Evolutionary conservation across 169 alveolate species (phyloP), one percentile per base, ranked within the genome.

Genomic region (Plasmodium adleri): DNA sequence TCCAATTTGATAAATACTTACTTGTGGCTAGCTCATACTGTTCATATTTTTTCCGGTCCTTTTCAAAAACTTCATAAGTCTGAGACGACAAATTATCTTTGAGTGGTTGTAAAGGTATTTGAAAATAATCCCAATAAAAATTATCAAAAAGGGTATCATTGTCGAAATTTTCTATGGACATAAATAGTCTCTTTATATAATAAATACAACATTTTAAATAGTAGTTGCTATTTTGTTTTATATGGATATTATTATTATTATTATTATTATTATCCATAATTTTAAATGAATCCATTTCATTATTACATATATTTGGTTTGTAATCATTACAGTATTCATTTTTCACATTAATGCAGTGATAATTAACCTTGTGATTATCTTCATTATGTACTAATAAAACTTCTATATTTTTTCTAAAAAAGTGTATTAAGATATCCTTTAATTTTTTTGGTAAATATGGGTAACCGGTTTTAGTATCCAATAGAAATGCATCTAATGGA

Each of bases 61-160:
- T 86, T 83, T 94, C 96, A 63, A 94, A 94, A 22, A 91, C 70
- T 67, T 94, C 95, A 70, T 94, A 94, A 5, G 93, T 88, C 28
- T 66, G 92, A 8, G 95, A 85, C 6, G 92, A 91, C 73, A 94
- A 83, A 75, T 94, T 92, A 43, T 94, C 96, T 52, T 94, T 92
- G 26, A 94, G 73, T 1, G 96, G 96, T 52, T 94, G 96, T 59
- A 94, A 74, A 5, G 96, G 96, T 20, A 87, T 88, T 67, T 94
- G 96, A 10, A 92, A 59, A 49, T 91, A 50, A 70, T 94, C 95
- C 85, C 78, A 80, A 43, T 85, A 94, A 3, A 86, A 91, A 28
- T 39, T 43, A 12, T 85, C 87, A 71, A 71, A 71, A 3, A 86
- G 56, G 12, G 15, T 45, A 9, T 86, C 76, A 39, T 45, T 86